A percentile compares a stretch with the other conserved stretches of the same genome.
phyloP scores from a whole-genome alignment of 2,329 filamentous ascomycete species.

The Fusarium lateritium region DNA sequence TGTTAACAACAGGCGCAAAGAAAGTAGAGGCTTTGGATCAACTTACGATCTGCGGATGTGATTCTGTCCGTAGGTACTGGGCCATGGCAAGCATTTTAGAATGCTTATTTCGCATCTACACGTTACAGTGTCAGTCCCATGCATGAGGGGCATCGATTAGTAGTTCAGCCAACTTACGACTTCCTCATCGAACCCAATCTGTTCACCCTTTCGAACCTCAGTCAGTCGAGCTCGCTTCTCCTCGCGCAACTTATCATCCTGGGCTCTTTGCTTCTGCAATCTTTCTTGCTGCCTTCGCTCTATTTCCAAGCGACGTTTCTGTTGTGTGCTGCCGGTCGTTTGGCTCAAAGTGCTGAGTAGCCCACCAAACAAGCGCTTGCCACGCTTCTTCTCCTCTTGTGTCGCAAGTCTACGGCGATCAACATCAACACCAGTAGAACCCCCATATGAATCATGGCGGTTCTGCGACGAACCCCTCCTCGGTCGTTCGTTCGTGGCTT shows the following conservation, averaged over 20 bases:
- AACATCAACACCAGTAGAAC: conserved; percentile 16
- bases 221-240: conserved; percentile 76
- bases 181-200: conserved; percentile 81
- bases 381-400: conserved; percentile 86
- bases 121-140: conserved; percentile 34
- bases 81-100: conserved; percentile 79
- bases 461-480: conserved; percentile 34
- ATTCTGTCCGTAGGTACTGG: conserved; percentile 79
- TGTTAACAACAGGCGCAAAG: conserved; percentile 19
- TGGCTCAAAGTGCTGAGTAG: conserved; percentile 85
- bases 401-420: conserved; percentile 48
- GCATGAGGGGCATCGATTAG: neutral
- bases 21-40: neutral
- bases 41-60: conserved; percentile 82
- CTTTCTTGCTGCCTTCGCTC: conserved; percentile 86
- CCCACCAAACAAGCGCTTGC: conserved; percentile 88
- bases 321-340: conserved; percentile 72
- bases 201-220: conserved; percentile 75
- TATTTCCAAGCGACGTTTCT: conserved; percentile 82
- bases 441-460: conserved; percentile 25
- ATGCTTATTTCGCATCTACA: conserved; percentile 83
- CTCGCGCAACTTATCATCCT: conserved; percentile 77
- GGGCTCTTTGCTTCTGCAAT: conserved; percentile 78
- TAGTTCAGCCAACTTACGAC: conserved; percentile 69
- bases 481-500: conserved; percentile 26